Evolutionary conservation across 495 filamentous ascomycete species (phyloP).

Genomic region (Friedmanniomyces simplex): DNA sequence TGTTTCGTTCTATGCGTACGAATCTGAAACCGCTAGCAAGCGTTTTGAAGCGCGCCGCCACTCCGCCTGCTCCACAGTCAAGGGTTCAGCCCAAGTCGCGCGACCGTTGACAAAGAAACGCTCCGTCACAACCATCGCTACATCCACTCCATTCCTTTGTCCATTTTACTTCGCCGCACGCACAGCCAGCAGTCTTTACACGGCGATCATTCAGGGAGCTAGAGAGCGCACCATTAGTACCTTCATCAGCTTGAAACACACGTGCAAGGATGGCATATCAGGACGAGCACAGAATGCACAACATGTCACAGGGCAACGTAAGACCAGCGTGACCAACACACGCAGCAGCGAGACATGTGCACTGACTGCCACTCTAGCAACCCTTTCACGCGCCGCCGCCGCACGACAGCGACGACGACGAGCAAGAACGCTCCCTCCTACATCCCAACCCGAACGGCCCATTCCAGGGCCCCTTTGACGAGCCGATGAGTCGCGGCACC

Average conservation of each 20-base stretch:
- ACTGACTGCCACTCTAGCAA: slow-evolving; percentile 25
- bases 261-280: slow-evolving; percentile 12
- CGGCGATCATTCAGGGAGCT: neutral
- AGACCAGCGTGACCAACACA: slow-evolving; percentile 6
- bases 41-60: neutral
- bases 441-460: slow-evolving; percentile 50
- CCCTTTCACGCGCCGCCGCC: slow-evolving; percentile 35
- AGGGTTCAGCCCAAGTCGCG: neutral
- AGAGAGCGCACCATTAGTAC: neutral
- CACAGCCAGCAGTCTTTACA: neutral
- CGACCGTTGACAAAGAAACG: neutral
- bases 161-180: neutral
- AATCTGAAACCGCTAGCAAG: neutral
- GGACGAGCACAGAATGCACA: slow-evolving; percentile 1
- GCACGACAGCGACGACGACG: slow-evolving; percentile 56
- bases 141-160: neutral
- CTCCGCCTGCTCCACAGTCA: neutral
- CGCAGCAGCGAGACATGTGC: neutral
- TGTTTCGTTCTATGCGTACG: neutral
- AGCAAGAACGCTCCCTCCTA: slow-evolving; percentile 63
- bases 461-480: slow-evolving; percentile 60
- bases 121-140: neutral
- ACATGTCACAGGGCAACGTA: slow-evolving; percentile 1
- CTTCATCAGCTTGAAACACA: slow-evolving; percentile 1
- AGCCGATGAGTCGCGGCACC: slow-evolving; percentile 46